Conservation (phyloP, 208 protist genomes). For the Borovskyia barvae region DNA sequence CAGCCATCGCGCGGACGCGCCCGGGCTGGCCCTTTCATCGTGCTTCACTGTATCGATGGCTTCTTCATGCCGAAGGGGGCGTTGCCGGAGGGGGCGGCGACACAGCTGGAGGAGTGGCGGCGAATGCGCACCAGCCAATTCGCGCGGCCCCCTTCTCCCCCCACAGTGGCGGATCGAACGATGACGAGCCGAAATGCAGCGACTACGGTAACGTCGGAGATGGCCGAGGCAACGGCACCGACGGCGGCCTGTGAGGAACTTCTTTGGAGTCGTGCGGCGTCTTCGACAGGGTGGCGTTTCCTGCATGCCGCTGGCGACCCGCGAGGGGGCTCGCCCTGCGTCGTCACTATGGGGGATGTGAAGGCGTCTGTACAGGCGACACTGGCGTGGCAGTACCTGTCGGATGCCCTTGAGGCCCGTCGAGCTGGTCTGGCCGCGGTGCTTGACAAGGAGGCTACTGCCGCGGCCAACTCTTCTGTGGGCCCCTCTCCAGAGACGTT, state of each 20-base stretch:
- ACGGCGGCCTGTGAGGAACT: constrained; percentile 19
- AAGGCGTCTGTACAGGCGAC: constrained; percentile 35
- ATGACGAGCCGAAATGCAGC: constrained; percentile 10
- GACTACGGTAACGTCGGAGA: constrained; percentile 9
- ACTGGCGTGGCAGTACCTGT: constrained; percentile 40
- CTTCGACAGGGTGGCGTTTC: constrained; percentile 21
- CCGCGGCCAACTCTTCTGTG: neutral
- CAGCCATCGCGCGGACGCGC: constrained; percentile 13
- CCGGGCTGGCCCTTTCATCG: constrained; percentile 11
- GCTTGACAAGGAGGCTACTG: constrained; percentile 21
- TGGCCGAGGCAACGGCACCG: constrained; percentile 1
- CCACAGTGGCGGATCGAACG: constrained; percentile 5
- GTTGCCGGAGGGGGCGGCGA: neutral
- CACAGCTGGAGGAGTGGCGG: constrained; percentile 16
- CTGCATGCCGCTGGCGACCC: constrained; percentile 11
- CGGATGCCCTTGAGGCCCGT: constrained; percentile 17
- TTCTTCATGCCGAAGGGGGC: constrained; percentile 38
- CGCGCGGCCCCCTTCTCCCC: constrained; percentile 8
- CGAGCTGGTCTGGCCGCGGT: constrained; percentile 12
- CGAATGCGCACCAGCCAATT: constrained; percentile 14
- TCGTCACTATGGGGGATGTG: constrained; percentile 43
- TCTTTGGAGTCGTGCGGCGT: constrained; percentile 25
- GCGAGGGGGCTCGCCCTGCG: constrained; percentile 1
- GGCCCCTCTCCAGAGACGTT: constrained; percentile 13
- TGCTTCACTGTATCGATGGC: constrained; percentile 45